Evolutionary conservation across 306 rosid species (phyloP).

Genomic region (Urtica urens): DNA sequence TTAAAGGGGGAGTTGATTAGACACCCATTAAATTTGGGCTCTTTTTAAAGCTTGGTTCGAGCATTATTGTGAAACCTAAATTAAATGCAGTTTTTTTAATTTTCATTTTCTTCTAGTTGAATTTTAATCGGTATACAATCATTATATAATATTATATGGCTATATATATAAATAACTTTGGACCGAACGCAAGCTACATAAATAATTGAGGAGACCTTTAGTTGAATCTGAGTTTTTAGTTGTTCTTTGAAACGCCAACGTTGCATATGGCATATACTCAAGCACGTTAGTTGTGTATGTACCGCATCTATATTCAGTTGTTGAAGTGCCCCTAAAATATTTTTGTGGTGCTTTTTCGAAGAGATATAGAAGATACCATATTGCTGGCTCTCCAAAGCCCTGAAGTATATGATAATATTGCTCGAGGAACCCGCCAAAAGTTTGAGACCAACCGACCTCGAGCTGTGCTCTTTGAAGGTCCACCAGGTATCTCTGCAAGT

Average conservation of each 20-base stretch:
- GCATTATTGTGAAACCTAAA: neutral
- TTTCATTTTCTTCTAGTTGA: too few species aligned
- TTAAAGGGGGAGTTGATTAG: neutral
- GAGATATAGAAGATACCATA: constrained; percentile 79
- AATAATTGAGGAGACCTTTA: too few species aligned
- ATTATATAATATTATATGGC: too few species aligned
- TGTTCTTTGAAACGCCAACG: too few species aligned
- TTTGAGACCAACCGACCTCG: constrained; percentile 87
- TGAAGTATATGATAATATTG: constrained; percentile 79
- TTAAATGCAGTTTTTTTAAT: neutral
- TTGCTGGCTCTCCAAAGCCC: constrained; percentile 78
- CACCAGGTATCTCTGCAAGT: constrained; percentile 47
- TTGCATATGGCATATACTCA: too few species aligned
- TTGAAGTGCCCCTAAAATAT: too few species aligned
- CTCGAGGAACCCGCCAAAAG: constrained; percentile 64
- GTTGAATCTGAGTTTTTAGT: too few species aligned
- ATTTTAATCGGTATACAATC: too few species aligned
- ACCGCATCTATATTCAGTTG: too few species aligned
- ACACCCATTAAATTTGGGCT: neutral
- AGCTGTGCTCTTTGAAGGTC: constrained; percentile 93
- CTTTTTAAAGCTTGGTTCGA: neutral
- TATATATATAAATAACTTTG: too few species aligned
- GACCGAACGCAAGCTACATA: too few species aligned
- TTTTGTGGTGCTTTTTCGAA: constrained; percentile 19
- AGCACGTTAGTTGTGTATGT: too few species aligned